phyloP scores from a whole-genome alignment of 2,329 filamentous ascomycete genomes.

The Alternaria tenuissima region DNA sequence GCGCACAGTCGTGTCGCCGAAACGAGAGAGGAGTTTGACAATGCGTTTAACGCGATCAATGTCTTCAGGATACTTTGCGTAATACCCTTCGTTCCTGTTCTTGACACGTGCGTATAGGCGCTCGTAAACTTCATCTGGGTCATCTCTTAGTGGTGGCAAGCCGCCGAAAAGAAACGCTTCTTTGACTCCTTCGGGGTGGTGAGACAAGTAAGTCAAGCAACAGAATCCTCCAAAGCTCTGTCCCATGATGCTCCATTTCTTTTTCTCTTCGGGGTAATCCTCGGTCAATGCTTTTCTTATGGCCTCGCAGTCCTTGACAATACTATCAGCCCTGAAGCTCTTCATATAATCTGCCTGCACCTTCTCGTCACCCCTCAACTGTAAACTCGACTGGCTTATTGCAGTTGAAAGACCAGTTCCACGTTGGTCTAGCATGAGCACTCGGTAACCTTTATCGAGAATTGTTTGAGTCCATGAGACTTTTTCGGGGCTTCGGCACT shows the following conservation, averaged over 20 bases:
- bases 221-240: slow-evolving; percentile 95
- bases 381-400: slow-evolving; percentile 76
- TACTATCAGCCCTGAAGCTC: slow-evolving; percentile 86
- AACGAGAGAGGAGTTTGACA: slow-evolving; percentile 67
- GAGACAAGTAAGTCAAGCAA: slow-evolving; percentile 81
- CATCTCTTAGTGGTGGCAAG: slow-evolving; percentile 76
- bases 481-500: slow-evolving; percentile 77
- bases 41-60: slow-evolving; percentile 72
- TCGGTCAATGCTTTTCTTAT: slow-evolving; percentile 77
- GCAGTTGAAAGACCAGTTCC: slow-evolving; percentile 87
- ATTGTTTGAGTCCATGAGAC: slow-evolving; percentile 74
- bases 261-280: slow-evolving; percentile 72
- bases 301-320: slow-evolving; percentile 88
- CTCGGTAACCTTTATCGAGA: slow-evolving; percentile 81
- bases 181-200: slow-evolving; percentile 76
- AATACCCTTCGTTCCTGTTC: slow-evolving; percentile 80
- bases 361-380: slow-evolving; percentile 66
- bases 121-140: slow-evolving; percentile 77
- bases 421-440: slow-evolving; percentile 87
- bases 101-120: slow-evolving; percentile 73
- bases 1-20: slow-evolving; percentile 65
- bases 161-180: slow-evolving; percentile 88
- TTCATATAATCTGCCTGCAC: slow-evolving; percentile 83
- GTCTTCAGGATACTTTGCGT: slow-evolving; percentile 86
- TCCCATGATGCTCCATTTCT: slow-evolving; percentile 85